phyloP scores from a whole-genome alignment of 163 green algal genomes.

The Scenedesmus sp. region DNA sequence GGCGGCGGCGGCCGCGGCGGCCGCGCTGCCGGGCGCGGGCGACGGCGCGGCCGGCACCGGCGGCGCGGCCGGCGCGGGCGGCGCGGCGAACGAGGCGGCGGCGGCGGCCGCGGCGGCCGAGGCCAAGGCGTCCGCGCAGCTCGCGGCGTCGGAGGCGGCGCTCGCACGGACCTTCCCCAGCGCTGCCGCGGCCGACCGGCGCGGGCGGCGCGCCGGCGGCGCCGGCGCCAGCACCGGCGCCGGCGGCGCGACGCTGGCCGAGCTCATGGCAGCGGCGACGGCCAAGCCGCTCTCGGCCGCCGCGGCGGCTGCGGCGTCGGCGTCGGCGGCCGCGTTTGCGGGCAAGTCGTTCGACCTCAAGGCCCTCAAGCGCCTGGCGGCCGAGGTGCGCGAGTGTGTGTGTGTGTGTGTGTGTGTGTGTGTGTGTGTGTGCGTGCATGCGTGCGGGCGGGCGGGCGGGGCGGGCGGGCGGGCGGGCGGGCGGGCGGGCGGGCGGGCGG shows the following conservation, averaged over 20 bases:
- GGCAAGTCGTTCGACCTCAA: conserved; percentile 28
- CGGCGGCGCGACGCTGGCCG: neutral
- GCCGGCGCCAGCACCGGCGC: neutral
- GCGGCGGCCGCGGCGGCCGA: conserved; percentile 3
- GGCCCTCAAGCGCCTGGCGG: neutral
- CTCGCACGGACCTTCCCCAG: conserved; percentile 15
- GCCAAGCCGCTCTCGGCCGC: conserved; percentile 14
- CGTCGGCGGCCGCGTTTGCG: conserved; percentile 6
- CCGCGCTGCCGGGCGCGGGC: neutral
- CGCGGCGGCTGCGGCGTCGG: conserved; percentile 18
- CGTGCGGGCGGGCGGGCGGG: too few relatives aligned
- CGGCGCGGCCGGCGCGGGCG: neutral
- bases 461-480: too few relatives aligned
- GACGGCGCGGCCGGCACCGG: neutral
- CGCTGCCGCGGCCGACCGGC: neutral
- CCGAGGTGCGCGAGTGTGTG: conserved; percentile 18
- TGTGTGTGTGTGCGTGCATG: too few relatives aligned
- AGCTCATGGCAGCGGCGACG: neutral
- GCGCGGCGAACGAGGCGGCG: neutral
- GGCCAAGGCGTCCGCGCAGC: neutral
- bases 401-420: too few relatives aligned
- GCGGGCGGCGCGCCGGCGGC: conserved; percentile 2
- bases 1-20: conserved; percentile 21
- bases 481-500: too few relatives aligned
- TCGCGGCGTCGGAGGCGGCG: conserved; percentile 15